phyloP scores from a whole-genome alignment of 306 rosid species.

The Phaseolus lunatus region DNA sequence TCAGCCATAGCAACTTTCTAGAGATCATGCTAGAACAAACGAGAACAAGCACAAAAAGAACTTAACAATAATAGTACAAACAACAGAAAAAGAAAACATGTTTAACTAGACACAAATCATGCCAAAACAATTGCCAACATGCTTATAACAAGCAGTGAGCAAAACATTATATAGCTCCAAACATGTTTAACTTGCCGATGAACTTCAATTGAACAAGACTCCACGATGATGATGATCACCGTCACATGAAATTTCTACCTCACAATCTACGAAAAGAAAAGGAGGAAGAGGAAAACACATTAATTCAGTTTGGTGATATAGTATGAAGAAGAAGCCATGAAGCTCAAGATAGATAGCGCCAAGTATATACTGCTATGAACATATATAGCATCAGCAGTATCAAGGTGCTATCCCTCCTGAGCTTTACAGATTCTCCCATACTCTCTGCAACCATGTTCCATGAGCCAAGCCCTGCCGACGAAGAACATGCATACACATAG shows the following conservation, averaged over 20 bases:
- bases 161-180: not conserved
- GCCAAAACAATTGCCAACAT: not conserved
- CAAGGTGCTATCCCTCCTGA: slow-evolving; percentile 96
- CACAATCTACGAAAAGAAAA: not conserved
- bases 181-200: not conserved
- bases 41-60: not conserved
- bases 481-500: slow-evolving; percentile 1
- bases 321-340: slow-evolving; percentile 74
- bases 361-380: not conserved
- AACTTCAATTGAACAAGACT: not conserved
- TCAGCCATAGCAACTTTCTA: not conserved
- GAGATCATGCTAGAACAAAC: not conserved
- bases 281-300: not conserved
- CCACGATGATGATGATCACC: not conserved
- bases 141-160: not conserved
- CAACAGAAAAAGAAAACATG: not conserved
- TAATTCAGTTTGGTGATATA: slow-evolving; percentile 8
- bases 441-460: slow-evolving; percentile 38
- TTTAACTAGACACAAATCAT: slow-evolving; percentile 4
- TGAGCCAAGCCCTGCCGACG: not conserved
- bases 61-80: not conserved
- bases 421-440: slow-evolving; percentile 75
- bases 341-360: slow-evolving; percentile 95
- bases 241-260: not conserved
- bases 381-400: not conserved